Conservation (phyloP, 2,329 filamentous ascomycete species). For the Penicillium sp. region DNA sequence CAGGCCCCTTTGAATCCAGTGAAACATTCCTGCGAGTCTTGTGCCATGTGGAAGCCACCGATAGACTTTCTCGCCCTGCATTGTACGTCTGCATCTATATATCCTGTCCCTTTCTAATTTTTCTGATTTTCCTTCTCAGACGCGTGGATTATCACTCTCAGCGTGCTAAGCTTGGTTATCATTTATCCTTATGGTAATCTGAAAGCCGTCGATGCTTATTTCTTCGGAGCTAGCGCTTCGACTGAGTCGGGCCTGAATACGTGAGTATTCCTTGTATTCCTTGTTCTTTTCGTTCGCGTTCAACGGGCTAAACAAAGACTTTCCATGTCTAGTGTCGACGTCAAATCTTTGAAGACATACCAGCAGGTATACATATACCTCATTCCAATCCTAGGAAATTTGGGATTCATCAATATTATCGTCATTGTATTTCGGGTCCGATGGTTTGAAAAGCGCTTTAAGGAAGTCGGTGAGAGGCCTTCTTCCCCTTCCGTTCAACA, state of each 20-base stretch:
- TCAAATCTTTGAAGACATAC: conserved; percentile 49
- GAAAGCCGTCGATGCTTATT: conserved; percentile 47
- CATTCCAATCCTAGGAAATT: conserved; percentile 48
- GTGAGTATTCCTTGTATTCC: conserved; percentile 29
- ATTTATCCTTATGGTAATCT: conserved; percentile 42
- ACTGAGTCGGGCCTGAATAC: conserved; percentile 53
- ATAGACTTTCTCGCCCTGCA: too few species aligned
- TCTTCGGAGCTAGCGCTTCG: conserved; percentile 49
- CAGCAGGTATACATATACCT: conserved; percentile 54
- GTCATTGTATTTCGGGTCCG: conserved; percentile 48
- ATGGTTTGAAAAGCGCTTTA: conserved; percentile 50
- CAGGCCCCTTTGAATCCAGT: too few species aligned
- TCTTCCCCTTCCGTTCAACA: background rate
- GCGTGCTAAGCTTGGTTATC: conserved; percentile 36
- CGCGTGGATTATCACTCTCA: conserved; percentile 39
- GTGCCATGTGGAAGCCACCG: too few species aligned
- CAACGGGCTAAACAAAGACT: background rate
- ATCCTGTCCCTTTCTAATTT: background rate
- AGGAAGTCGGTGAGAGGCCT: conserved; percentile 29
- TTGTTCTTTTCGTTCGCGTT: too few species aligned
- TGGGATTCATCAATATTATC: conserved; percentile 50
- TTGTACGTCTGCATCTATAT: too few species aligned
- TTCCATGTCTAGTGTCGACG: conserved; percentile 42
- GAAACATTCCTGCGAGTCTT: too few species aligned
- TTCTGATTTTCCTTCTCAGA: conserved; percentile 23